Evolutionary conservation across 768 basidiomycete genomes (phyloP), one percentile per base, ranked within the genome.

Genomic region (Lactarius hengduanensis): DNA sequence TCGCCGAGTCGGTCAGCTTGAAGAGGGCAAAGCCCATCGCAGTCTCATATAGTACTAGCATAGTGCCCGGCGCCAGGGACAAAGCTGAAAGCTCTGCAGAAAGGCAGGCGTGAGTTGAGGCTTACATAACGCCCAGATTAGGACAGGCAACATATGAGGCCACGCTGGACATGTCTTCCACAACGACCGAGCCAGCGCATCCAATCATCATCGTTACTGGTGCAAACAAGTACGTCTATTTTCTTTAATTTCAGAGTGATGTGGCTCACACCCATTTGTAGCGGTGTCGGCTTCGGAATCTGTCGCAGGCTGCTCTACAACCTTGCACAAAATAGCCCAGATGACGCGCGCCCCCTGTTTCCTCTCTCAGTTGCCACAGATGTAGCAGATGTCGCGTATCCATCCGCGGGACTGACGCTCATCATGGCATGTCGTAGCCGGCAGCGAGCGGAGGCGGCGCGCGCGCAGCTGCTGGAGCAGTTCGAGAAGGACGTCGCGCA

Each of bases 11-110:
- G 61, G 89, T 89, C 70, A 96, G 84, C 79, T 97, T 97, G 88
- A 99, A 98, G 62, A 99, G 90, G 82, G 93, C 95, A 83, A 94
- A 98, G 78, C 96, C 94, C 78, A 96, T 86, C 47, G 94, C 86
- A 1, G 94, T 95, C 81, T 98, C 97, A 81, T 95, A 94, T 70
- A 99, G 83, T 55, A 98, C 96, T 78, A 98, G 86, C 95, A 98
- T 98, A 67, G 73, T 76, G 15, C 36, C 3, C 10, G 61, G 15
- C 8, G 22, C 45, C 45, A 53, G 34, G 16, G 38, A 28, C 18
- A 38, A 34, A 40, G 43, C 26, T 38, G 38, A 15, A 40, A 40
- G 38, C 38, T 40, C 26, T 41, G 36, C 36, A 38, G 36, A 22
- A 15, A 41, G 41, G 60, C 56, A 64, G 7, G 61, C 61, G 65